Evolutionary conservation across 2,329 filamentous ascomycete species (phyloP).

Genomic region (Proliferodiscus dingleyae): DNA sequence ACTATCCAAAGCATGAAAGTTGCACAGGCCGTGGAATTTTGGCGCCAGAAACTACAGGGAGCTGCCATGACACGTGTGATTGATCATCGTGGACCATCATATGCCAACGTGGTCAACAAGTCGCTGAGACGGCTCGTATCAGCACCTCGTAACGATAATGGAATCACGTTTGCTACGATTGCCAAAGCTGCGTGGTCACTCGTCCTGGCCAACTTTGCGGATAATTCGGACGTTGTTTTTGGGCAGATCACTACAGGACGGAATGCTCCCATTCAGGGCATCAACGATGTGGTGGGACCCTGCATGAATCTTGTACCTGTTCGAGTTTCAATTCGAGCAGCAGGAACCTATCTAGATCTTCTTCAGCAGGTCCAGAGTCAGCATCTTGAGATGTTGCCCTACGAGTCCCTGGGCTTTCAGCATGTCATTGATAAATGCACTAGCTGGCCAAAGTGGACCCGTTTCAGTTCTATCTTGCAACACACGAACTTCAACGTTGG

Average conservation of each 20-base stretch:
- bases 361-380: constrained; percentile 42
- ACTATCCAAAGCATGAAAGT: too few species aligned
- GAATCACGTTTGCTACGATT: constrained; percentile 9
- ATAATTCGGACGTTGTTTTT: constrained; percentile 36
- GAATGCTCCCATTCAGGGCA: constrained; percentile 33
- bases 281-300: constrained; percentile 37
- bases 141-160: not conserved
- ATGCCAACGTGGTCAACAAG: constrained; percentile 1
- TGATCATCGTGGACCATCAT: not conserved
- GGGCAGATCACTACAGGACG: constrained; percentile 39
- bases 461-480: constrained; percentile 6
- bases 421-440: constrained; percentile 31
- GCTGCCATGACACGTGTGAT: not conserved
- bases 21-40: not conserved
- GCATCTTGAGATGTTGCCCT: constrained; percentile 29
- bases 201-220: constrained; percentile 34
- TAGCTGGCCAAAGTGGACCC: constrained; percentile 2
- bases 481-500: not conserved
- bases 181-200: constrained; percentile 34
- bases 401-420: constrained; percentile 38
- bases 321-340: constrained; percentile 31
- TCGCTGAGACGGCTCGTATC: constrained; percentile 2
- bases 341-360: constrained; percentile 32
- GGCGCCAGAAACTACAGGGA: not conserved
- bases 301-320: constrained; percentile 40